Evolutionary conservation across 2,329 filamentous ascomycete genomes (phyloP), one percentile per base, ranked within the genome.

Genomic region (Fusarium pseudonygamai): DNA sequence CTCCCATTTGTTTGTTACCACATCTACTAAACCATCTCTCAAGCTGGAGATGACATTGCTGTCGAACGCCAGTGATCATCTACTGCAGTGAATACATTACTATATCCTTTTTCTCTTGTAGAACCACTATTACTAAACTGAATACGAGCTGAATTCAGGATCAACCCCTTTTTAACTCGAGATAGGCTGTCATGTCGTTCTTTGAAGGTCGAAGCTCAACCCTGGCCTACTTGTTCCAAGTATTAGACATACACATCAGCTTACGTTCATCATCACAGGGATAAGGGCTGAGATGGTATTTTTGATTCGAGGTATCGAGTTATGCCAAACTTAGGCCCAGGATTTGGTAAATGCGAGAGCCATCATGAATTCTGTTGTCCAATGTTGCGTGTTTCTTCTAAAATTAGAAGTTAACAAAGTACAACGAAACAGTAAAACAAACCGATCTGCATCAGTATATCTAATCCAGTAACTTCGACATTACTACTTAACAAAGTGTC

Each of bases 1-100:
- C 63, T 24, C 7, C 34, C 37, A 11, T 20, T 14, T 5, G 59
- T 49, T 5, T 67, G 37, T n/a, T 59, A 36, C 6, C 16, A 34
- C 24, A 59, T 20, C 3, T 18, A 24, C 10, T 47, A 10, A 18
- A 39, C 43, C 34, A 34, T 36, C 15, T 16, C 32, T 40, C 5
- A 46, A 18, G 18, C 53, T 14, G 16, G 28, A 61, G 7, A 52
- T 22, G 1, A 6, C n/a, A 15, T 60, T 52, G 34, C 69, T 66
- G 1, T 6, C 16, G 16, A 22, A 37, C 8, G 7, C 26, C 18
- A 62, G 32, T 22, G 8, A 26, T 11, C 14, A 10, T 24, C 4
- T 18, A 18, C 20, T 16, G 11, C 6, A 5, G 7, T 45, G 1
- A 28, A 5, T 20, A 18, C 3, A 13, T 32, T 3, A 18, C 9